phyloP scores from a whole-genome alignment of 192 early-diverging fungal species.

The Podila clonocystis region DNA sequence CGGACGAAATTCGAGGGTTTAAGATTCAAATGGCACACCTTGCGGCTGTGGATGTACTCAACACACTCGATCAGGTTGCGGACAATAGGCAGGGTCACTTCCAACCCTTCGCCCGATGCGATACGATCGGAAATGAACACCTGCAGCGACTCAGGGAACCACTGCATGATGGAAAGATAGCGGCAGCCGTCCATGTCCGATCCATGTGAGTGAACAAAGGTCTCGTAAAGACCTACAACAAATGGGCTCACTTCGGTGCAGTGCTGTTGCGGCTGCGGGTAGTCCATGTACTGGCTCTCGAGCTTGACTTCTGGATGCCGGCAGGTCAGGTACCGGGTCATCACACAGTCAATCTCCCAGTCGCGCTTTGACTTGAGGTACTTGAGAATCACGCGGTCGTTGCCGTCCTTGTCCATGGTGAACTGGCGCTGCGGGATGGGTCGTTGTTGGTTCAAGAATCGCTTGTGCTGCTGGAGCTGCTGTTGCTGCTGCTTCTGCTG shows the following conservation, averaged over 20 bases:
- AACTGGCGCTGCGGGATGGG: conserved; percentile 14
- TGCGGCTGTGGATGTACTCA: conserved; percentile 33
- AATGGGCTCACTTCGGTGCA: conserved; percentile 23
- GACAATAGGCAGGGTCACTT: conserved; percentile 36
- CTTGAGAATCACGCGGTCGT: conserved; percentile 49
- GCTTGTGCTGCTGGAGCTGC: conserved; percentile 2
- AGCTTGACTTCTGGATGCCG: conserved; percentile 33
- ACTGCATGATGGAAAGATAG: conserved; percentile 38
- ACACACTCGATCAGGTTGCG: conserved; percentile 43
- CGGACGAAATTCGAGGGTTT: conserved; percentile 48
- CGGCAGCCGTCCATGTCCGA: conserved; percentile 17
- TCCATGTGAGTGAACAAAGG: conserved; percentile 33
- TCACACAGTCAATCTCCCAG: conserved; percentile 39
- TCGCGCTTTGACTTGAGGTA: conserved; percentile 34
- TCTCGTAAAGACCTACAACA: conserved; percentile 43
- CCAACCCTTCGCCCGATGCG: conserved; percentile 15
- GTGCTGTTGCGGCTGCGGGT: conserved; percentile 37
- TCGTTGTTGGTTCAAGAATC: neutral
- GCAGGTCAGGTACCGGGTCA: conserved; percentile 46
- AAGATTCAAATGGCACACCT: conserved; percentile 46
- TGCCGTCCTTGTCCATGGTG: conserved; percentile 33
- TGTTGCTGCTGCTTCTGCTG: conserved; percentile 18
- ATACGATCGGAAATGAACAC: conserved; percentile 25
- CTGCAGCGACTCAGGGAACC: conserved; percentile 39
- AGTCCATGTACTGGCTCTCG: conserved; percentile 34